Percentiles rank a stretch among this genome's conserved stretches.
These are phyloP conservation scores for Diplodia scrobiculata DNA, from an alignment of 2,329 filamentous ascomycete species.

Conservation along the genomic window DNA sequence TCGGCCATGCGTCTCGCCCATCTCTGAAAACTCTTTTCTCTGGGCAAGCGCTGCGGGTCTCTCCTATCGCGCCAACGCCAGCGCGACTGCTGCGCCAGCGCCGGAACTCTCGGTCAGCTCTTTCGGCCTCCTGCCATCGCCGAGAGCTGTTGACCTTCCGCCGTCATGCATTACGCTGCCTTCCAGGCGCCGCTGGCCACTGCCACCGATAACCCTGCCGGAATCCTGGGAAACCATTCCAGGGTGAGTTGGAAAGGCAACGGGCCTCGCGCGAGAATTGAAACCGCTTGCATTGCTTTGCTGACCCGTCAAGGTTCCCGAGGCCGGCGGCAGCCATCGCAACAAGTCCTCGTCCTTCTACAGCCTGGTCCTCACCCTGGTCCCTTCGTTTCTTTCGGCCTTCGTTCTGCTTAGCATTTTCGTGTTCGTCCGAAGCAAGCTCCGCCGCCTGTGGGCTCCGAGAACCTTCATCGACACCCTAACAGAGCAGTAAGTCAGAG, in stretches of 20 bases:
- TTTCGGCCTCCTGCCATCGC: not conserved
- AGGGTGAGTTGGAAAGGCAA: not conserved
- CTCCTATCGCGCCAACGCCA: not conserved
- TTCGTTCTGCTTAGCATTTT: constrained; percentile 57
- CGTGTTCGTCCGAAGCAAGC: constrained; percentile 53
- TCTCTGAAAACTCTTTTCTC: constrained; percentile 9
- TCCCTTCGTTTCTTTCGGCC: constrained; percentile 57
- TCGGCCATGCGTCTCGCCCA: not conserved
- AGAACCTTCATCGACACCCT: constrained; percentile 38
- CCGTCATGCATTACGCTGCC: constrained; percentile 12
- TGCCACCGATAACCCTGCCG: not conserved
- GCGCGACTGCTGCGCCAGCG: not conserved
- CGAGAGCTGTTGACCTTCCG: constrained; percentile 12
- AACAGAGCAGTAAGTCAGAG: constrained; percentile 21
- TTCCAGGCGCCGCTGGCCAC: constrained; percentile 12
- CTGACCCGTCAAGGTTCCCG: constrained; percentile 20
- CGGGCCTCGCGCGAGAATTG: not conserved
- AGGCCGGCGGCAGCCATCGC: constrained; percentile 27
- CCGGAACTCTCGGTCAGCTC: not conserved
- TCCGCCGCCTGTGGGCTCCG: constrained; percentile 59
- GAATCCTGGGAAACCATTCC: not conserved
- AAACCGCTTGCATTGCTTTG: no score
- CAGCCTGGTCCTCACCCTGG: constrained; percentile 54
- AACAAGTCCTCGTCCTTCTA: constrained; percentile 43
- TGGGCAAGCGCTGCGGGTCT: not conserved